Base-by-base conservation (phyloP, 129 eudicot genomes). In the Calendula officinalis region DNA sequence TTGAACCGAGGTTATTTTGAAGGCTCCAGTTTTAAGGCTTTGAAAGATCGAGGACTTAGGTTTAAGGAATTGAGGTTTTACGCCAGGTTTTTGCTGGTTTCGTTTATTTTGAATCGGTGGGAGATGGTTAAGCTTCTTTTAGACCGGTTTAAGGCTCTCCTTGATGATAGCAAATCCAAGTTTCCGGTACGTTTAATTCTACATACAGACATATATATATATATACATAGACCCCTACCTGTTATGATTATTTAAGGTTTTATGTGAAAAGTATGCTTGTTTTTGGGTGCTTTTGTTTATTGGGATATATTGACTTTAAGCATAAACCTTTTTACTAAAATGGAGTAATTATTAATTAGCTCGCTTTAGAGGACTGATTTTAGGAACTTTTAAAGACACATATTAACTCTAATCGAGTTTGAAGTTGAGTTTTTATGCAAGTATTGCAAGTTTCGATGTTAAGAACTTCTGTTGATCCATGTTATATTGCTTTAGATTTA, bases 1-100 rank as follows among this genome's bases (percentile, higher is more conserved):
- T 70, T 83, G 60, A 67, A 79, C 33, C 48, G 98, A 63, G 77
- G 80, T 0, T 92, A 92, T 57, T 92, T 92, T 64, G 88, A 82
- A 41, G 95, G 85, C 13, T 62, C 61, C 9, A 44, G 66, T 56
- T 45, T 16, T 4, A 39, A 32, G 27, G 73, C 55, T 46, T 70
- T 56, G 39, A 86, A 73, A 74, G 98, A 85, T 74, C 81, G 86
- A 39, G 90, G 85, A 13, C 85, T 92, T 44, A 81, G 96, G 84
- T 92, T 82, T 75, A 92, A 92, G 91, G 98, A 92, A 32, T 69
- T 92, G 86, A 92, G 98, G 83, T 92, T 92, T 77, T 92, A 83
- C 46, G 98, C 98, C 0, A 83, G 98, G 83, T 92, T 88, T 88
- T 79, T 92, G 91, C 74, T 88, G 70, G 98, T 92, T 60, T 59